Evolutionary conservation across 345 rosid genomes (phyloP).

Genomic region (Dovyalis caffra): DNA sequence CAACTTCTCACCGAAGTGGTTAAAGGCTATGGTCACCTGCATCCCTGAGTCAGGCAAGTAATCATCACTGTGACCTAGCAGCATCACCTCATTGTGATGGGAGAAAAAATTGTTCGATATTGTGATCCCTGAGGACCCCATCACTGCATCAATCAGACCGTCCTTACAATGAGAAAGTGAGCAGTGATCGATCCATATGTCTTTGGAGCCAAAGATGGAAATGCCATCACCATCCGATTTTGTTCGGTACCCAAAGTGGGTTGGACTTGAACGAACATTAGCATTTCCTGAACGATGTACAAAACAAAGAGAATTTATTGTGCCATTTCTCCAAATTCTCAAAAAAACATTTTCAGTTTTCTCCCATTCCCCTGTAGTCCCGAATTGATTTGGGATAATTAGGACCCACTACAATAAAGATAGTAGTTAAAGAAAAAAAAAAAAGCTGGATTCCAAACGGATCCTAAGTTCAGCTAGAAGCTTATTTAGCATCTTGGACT

Average conservation of each 20-base stretch:
- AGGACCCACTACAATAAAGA: not conserved
- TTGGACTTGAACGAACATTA: slow-evolving; percentile 81
- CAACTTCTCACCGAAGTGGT: slow-evolving; percentile 86
- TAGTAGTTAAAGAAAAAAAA: not conserved
- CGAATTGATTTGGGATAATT: not conserved
- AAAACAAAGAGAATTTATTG: not conserved
- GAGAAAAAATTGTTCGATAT: slow-evolving; percentile 90
- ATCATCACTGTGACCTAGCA: slow-evolving; percentile 87
- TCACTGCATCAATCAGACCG: slow-evolving; percentile 89
- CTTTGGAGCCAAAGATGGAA: slow-evolving; percentile 82
- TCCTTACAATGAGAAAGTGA: slow-evolving; percentile 86
- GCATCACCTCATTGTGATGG: slow-evolving; percentile 97
- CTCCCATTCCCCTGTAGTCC: no score
- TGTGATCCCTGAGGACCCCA: slow-evolving; percentile 94
- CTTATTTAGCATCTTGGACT: no score
- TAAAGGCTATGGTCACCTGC: slow-evolving; percentile 97
- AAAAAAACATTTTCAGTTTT: no score
- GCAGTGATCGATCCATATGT: slow-evolving; percentile 97
- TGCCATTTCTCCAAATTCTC: no score
- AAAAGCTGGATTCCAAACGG: not conserved
- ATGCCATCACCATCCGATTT: slow-evolving; percentile 95
- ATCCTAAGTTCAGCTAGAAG: not conserved
- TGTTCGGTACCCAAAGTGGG: slow-evolving; percentile 76
- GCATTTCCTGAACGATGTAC: slow-evolving; percentile 48
- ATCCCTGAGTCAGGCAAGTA: slow-evolving; percentile 83